Evolutionary conservation across 2,329 filamentous ascomycete species (phyloP).

Genomic region (Neurospora sp.): DNA sequence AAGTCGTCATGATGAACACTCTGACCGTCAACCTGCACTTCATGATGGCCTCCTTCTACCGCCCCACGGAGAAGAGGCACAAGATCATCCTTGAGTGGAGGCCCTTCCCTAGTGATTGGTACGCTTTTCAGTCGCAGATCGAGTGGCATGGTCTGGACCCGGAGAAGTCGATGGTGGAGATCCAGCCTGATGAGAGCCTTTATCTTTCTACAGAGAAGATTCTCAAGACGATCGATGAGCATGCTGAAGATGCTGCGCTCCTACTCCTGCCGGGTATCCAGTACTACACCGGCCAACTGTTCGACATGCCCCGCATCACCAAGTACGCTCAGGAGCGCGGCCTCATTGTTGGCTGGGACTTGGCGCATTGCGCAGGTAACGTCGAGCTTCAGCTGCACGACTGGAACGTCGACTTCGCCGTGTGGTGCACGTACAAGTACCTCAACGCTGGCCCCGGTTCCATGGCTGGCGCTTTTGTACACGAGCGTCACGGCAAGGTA

Average conservation of each 20-base stretch:
- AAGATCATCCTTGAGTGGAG: slow-evolving; percentile 87
- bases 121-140: slow-evolving; percentile 76
- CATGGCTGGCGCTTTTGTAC: slow-evolving; percentile 74
- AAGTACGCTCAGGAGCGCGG: slow-evolving; percentile 61
- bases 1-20: slow-evolving; percentile 84
- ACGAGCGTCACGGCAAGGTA: slow-evolving; percentile 58
- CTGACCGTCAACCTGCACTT: slow-evolving; percentile 75
- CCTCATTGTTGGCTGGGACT: slow-evolving; percentile 75
- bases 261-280: slow-evolving; percentile 80
- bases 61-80: slow-evolving; percentile 50
- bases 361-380: slow-evolving; percentile 80
- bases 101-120: slow-evolving; percentile 84
- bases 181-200: slow-evolving; percentile 51
- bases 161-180: slow-evolving; percentile 59
- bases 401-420: slow-evolving; percentile 86
- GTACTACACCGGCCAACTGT: slow-evolving; percentile 83
- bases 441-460: slow-evolving; percentile 76
- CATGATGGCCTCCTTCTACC: slow-evolving; percentile 77
- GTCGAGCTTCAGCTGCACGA: slow-evolving; percentile 71
- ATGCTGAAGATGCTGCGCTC: slow-evolving; percentile 64
- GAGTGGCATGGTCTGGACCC: slow-evolving; percentile 59
- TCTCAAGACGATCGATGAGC: slow-evolving; percentile 60
- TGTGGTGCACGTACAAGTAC: slow-evolving; percentile 94
- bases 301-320: slow-evolving; percentile 76
- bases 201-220: slow-evolving; percentile 63